phyloP scores from a whole-genome alignment of 2,329 filamentous ascomycete species.

The Verticillium nonalfalfae region DNA sequence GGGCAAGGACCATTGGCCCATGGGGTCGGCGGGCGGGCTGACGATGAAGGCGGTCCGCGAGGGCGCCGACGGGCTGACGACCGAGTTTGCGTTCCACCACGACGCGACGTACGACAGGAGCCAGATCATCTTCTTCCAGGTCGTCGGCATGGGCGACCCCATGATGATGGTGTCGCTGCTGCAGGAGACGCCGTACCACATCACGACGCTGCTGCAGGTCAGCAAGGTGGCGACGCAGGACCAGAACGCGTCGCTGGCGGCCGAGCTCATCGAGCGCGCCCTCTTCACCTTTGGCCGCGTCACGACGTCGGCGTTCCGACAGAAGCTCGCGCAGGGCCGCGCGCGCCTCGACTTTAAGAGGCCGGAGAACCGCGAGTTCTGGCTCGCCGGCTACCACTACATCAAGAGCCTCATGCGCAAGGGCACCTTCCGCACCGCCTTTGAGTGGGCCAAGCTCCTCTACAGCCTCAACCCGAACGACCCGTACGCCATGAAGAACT shows the following conservation, averaged over 20 bases:
- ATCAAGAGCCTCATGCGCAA: slow-evolving; percentile 79
- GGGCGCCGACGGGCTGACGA: slow-evolving; percentile 43
- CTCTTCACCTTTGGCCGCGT: slow-evolving; percentile 92
- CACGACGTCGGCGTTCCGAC: slow-evolving; percentile 74
- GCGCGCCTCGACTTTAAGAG: slow-evolving; percentile 75
- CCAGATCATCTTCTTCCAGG: slow-evolving; percentile 69
- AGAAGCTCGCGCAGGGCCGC: slow-evolving; percentile 68
- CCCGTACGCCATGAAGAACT: slow-evolving; percentile 74
- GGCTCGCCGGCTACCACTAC: slow-evolving; percentile 84
- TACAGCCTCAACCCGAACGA: slow-evolving; percentile 70
- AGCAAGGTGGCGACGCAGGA: slow-evolving; percentile 90
- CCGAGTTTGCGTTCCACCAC: slow-evolving; percentile 72
- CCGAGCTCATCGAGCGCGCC: slow-evolving; percentile 83
- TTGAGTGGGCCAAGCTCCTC: slow-evolving; percentile 89
- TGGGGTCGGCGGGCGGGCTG: slow-evolving; percentile 70
- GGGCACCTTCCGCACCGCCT: slow-evolving; percentile 87
- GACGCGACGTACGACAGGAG: slow-evolving; percentile 65
- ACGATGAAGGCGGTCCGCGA: slow-evolving; percentile 62
- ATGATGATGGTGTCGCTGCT: slow-evolving; percentile 75
- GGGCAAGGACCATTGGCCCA: slow-evolving; percentile 82
- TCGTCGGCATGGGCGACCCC: slow-evolving; percentile 79
- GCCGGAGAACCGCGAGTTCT: slow-evolving; percentile 87
- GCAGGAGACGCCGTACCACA: slow-evolving; percentile 62
- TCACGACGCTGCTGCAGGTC: slow-evolving; percentile 89
- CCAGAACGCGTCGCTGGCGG: slow-evolving; percentile 76